Base-by-base conservation (phyloP, 1,284 basidiomycete species). In the Athelia sp. region DNA sequence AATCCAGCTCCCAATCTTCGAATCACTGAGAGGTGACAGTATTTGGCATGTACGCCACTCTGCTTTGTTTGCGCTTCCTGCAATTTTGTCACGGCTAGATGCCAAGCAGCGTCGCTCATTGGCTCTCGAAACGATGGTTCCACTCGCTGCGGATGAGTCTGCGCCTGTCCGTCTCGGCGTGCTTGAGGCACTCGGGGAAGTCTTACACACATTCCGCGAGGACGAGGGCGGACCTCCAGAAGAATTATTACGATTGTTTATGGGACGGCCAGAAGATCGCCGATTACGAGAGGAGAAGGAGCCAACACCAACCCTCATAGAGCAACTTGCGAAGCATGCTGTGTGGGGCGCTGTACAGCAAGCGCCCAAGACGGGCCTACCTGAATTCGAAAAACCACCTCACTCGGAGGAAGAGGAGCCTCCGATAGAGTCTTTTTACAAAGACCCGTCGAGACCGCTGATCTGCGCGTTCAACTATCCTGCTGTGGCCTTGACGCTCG, bases 381-480 rank as follows among this genome's bases (percentile, higher is more conserved):
- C 13, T 42, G 55, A 40, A 50, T 57, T 44, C 55, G 54, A 42
- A 48, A 49, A 14, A 31, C 49, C 35, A 47, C 22, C 24, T 15
- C 45, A 18, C 29, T 49, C 9, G 26, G 47, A 43, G 21, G 29
- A 46, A 43, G 23, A 18, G 43, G 45, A 31, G 13, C 18, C 31
- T 17, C 60, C 67, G 22, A 53, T 74, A 50, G 72, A 75, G 50
- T 63, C 67, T 26, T 76, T 80, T 59, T 74, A 69, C 55, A 66
- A 69, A 18, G 76, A 82, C 55, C 79, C 84, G 1, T 84, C 90
- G 49, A 83, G 93, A 38, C 84, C 91, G 10, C 73, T 95, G 15
- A 87, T 97, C 24, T 90, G 92, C 57, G 93, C 93, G 8, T 98
- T 95, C 75, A 98, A 98, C 66, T 87, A 92, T 60, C 96, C 95